A percentile compares a stretch with the other conserved stretches of the same genome.
Conservation (phyloP, 108 stramenopile genomes). For the Skeletonema menzelii region DNA sequence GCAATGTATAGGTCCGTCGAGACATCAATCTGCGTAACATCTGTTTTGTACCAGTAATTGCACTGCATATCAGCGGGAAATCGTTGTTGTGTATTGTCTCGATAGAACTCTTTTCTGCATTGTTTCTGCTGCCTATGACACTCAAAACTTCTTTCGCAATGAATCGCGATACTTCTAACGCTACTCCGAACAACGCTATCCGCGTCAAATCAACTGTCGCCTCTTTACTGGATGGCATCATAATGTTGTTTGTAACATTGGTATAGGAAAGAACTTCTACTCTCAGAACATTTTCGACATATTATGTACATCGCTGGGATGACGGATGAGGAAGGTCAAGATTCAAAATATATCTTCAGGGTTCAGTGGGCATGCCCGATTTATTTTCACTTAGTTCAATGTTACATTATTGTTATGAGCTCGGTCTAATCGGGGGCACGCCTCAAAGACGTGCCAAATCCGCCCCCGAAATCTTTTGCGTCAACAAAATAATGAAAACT, state of each 20-base stretch:
- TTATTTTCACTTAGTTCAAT: no score
- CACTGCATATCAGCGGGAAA: neutral
- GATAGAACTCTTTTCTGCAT: neutral
- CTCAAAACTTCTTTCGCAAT: constrained; percentile 6
- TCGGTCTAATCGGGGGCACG: no score
- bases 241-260: neutral
- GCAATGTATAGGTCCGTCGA: constrained; percentile 3
- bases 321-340: no score
- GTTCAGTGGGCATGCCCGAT: no score
- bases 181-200: constrained; percentile 15
- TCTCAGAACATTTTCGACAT: neutral
- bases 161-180: constrained; percentile 24
- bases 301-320: no score
- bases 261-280: neutral
- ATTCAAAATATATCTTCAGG: no score
- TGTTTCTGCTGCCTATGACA: constrained; percentile 1
- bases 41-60: neutral
- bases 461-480: no score
- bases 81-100: neutral
- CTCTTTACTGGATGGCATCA: neutral
- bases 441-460: no score
- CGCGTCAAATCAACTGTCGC: constrained; percentile 13
- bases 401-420: no score
- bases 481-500: no score
- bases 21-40: neutral